A percentile compares a stretch with the other conserved stretches of the same genome.
phyloP scores from a whole-genome alignment of 139 green algal genomes.

The Closterium sp. region DNA sequence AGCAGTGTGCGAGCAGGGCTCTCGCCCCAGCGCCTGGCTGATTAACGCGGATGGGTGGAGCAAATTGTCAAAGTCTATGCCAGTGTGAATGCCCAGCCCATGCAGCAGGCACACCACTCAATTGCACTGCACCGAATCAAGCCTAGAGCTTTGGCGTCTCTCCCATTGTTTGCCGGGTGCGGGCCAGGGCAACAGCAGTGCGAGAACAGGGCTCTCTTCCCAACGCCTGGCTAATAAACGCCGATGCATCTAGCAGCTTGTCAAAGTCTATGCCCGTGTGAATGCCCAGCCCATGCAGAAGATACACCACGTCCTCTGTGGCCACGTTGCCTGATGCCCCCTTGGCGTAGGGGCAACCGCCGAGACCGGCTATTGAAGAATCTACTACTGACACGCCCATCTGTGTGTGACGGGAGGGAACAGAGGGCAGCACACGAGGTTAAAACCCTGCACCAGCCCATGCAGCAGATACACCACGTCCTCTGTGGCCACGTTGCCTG shows the following conservation, averaged over 20 bases:
- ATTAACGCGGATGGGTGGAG: conserved; percentile 64
- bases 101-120: too few relatives aligned
- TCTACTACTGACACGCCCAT: conserved; percentile 53
- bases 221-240: conserved; percentile 42
- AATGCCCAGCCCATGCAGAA: conserved; percentile 83
- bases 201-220: conserved; percentile 13
- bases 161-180: background rate
- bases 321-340: conserved; percentile 90
- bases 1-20: conserved; percentile 19
- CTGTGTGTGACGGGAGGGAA: conserved; percentile 49
- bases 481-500: conserved; percentile 92
- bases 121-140: background rate
- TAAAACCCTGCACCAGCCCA: conserved; percentile 55
- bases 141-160: background rate
- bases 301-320: conserved; percentile 92
- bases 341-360: conserved; percentile 87
- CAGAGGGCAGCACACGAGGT: too few relatives aligned
- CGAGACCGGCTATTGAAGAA: conserved; percentile 70
- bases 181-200: conserved; percentile 18
- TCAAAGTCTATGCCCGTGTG: conserved; percentile 70
- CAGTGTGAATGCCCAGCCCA: conserved; percentile 43
- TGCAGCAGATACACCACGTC: conserved; percentile 90
- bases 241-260: conserved; percentile 68
- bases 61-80: conserved; percentile 69
- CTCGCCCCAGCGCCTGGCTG: conserved; percentile 9